A percentile compares a stretch with the other conserved stretches of the same genome.
phyloP scores from a whole-genome alignment of 257 asterid species.

The Marsdenia floribunda region DNA sequence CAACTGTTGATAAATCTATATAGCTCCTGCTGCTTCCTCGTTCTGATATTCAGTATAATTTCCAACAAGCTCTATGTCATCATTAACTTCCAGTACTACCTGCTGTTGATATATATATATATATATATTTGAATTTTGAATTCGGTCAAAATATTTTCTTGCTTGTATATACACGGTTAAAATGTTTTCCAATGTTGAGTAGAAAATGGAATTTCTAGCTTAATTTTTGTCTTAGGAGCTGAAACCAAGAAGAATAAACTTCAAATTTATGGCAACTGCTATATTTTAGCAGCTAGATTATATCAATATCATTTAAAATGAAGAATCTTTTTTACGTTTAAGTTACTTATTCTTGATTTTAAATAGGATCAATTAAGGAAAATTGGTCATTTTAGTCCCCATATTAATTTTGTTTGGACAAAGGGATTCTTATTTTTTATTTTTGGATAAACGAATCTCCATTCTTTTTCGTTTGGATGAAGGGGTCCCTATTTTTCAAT shows the following conservation, averaged over 20 bases:
- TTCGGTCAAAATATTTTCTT: neutral
- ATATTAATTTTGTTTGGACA: no score
- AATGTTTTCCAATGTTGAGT: neutral
- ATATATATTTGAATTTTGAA: neutral
- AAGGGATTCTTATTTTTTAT: no score
- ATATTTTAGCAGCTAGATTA: neutral
- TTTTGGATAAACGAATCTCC: no score
- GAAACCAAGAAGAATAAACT: neutral
- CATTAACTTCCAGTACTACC: neutral
- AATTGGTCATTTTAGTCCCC: no score
- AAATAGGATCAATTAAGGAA: no score
- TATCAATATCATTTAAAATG: neutral
- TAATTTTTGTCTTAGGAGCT: neutral
- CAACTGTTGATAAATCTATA: no score
- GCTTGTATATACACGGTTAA: neutral
- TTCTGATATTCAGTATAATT: no score
- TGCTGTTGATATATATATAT: neutral
- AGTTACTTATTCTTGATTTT: neutral
- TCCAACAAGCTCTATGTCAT: neutral
- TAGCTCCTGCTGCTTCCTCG: no score
- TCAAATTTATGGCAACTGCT: neutral
- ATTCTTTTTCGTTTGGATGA: no score
- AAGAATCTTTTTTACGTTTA: conserved; percentile 3
- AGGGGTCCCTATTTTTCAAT: no score
- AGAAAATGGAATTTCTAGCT: neutral